phyloP scores from a whole-genome alignment of 176 grass and related monocot genomes.

The Neostapfia colusana region DNA sequence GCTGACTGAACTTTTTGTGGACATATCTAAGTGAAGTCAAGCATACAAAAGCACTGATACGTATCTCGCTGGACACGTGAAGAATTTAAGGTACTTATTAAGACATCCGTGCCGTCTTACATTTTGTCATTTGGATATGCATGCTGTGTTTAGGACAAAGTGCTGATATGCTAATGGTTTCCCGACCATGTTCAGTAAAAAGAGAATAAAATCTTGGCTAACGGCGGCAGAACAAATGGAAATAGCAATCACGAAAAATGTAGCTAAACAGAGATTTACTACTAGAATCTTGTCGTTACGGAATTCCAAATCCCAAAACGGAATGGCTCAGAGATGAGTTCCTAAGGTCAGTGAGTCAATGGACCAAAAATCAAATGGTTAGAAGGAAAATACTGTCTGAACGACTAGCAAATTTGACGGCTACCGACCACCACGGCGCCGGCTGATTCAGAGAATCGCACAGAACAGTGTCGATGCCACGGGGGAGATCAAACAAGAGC shows the following conservation, averaged over 20 bases:
- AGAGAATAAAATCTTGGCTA: background rate
- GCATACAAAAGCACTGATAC: constrained; percentile 18
- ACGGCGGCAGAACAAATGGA: background rate
- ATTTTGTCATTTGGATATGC: background rate
- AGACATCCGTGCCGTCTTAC: background rate
- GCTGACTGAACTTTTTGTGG: constrained; percentile 95
- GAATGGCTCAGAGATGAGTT: background rate
- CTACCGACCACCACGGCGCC: background rate
- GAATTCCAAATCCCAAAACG: background rate
- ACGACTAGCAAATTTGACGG: background rate
- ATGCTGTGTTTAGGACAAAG: background rate
- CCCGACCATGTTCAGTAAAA: background rate
- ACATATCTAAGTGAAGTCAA: constrained; percentile 83
- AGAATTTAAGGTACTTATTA: background rate
- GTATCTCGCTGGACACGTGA: background rate
- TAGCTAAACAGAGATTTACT: background rate
- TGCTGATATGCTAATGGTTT: background rate
- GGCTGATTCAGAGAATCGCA: constrained; percentile 18
- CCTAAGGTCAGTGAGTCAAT: constrained; percentile 10
- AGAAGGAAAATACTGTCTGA: background rate
- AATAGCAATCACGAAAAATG: constrained; percentile 13
- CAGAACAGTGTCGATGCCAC: background rate
- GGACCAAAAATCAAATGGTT: background rate
- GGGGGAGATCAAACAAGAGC: background rate
- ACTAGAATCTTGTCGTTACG: background rate